phyloP scores from a whole-genome alignment of 2,329 filamentous ascomycete genomes.

The Pseudogymnoascus sp. region DNA sequence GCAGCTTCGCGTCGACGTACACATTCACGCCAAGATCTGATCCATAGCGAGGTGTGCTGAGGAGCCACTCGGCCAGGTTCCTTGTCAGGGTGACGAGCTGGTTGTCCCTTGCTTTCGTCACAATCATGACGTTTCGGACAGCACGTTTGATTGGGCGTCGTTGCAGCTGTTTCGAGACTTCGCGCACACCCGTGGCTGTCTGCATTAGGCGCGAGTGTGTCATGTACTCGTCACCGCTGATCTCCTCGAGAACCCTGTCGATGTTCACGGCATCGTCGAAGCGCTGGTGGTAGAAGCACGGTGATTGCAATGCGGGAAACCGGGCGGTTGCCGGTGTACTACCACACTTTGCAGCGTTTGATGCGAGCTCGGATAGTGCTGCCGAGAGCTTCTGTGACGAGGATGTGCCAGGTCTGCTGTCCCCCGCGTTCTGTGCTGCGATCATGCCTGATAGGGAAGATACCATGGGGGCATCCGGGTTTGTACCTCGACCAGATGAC shows the following conservation, averaged over 20 bases:
- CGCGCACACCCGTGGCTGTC: slow-evolving; percentile 87
- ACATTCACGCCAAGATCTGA: slow-evolving; percentile 88
- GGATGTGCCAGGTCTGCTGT: slow-evolving; percentile 22
- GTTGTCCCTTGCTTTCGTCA: slow-evolving; percentile 96
- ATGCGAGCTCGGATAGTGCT: slow-evolving; percentile 43
- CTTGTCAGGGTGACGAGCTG: slow-evolving; percentile 80
- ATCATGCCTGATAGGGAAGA: slow-evolving; percentile 54
- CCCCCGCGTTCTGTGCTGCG: slow-evolving; percentile 31
- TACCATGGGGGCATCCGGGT: slow-evolving; percentile 39
- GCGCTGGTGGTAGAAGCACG: slow-evolving; percentile 95
- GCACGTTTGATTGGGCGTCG: slow-evolving; percentile 84
- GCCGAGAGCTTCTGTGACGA: slow-evolving; percentile 52
- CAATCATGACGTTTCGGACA: slow-evolving; percentile 93
- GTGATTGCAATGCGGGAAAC: slow-evolving; percentile 70
- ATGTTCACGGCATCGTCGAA: slow-evolving; percentile 96
- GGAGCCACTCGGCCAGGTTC: slow-evolving; percentile 79
- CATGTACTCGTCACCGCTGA: slow-evolving; percentile 78
- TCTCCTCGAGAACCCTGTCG: slow-evolving; percentile 89
- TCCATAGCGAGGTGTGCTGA: slow-evolving; percentile 82
- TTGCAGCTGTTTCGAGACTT: slow-evolving; percentile 92
- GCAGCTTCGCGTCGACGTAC: slow-evolving; percentile 94
- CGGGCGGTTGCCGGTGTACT: slow-evolving; percentile 30
- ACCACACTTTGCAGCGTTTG: slow-evolving; percentile 22
- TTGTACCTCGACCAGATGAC: slow-evolving; percentile 52
- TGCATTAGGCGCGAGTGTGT: slow-evolving; percentile 91